These are phyloP conservation scores for Hanseniaspora occidentalis DNA, from an alignment of 805 yeast species.

Conservation along the genomic window DNA sequence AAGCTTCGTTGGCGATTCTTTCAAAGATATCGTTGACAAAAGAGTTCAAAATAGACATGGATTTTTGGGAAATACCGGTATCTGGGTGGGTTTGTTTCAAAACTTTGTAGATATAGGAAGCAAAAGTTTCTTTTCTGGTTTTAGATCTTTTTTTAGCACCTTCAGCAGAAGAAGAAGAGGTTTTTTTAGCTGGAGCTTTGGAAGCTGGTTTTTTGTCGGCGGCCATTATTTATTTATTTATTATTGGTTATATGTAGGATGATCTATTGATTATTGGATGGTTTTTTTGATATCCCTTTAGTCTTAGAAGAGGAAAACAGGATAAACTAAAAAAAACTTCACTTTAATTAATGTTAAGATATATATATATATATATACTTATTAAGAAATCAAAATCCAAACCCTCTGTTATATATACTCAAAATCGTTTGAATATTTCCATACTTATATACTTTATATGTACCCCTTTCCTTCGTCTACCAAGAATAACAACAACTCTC, in stretches of 20 bases:
- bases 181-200: slow-evolving; percentile 89
- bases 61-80: slow-evolving; percentile 97
- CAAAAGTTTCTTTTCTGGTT: slow-evolving; percentile 96
- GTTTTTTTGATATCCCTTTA: not conserved
- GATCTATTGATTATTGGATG: not conserved
- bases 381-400: too few relatives aligned
- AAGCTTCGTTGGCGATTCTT: slow-evolving; percentile 96
- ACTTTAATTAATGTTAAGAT: too few relatives aligned
- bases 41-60: slow-evolving; percentile 98
- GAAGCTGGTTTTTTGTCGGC: slow-evolving; percentile 98
- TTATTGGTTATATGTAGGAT: not conserved
- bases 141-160: slow-evolving; percentile 86
- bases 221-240: slow-evolving; percentile 33
- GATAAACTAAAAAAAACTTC: too few relatives aligned
- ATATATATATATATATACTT: too few relatives aligned
- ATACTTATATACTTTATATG: too few relatives aligned
- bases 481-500: too few relatives aligned
- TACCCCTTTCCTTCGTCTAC: too few relatives aligned
- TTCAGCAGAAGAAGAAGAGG: slow-evolving; percentile 54
- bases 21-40: slow-evolving; percentile 96
- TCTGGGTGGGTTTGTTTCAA: slow-evolving; percentile 98
- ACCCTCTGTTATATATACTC: too few relatives aligned
- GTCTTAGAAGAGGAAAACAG: too few relatives aligned
- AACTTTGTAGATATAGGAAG: slow-evolving; percentile 96
- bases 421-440: too few relatives aligned